Evolutionary conservation across 495 filamentous ascomycete species (phyloP).

Genomic region (Parachaetomium inaequale): DNA sequence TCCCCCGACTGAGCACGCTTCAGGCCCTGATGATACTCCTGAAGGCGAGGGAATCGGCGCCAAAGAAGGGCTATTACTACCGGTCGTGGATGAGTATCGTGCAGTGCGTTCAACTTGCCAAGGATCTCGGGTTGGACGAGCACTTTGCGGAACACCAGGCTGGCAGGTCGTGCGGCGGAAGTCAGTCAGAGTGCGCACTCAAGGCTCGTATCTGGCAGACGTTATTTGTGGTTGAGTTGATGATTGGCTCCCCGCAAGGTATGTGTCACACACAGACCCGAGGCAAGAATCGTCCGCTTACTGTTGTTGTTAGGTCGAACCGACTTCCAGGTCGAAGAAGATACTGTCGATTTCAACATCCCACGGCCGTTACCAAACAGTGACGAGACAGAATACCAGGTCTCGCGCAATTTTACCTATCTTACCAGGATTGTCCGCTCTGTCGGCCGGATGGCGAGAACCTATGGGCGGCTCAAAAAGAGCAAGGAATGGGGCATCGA

Average conservation of each 20-base stretch:
- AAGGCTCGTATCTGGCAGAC: constrained; percentile 91
- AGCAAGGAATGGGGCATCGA: constrained; percentile 89
- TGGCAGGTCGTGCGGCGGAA: constrained; percentile 64
- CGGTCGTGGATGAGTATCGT: constrained; percentile 97
- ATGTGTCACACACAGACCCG: constrained; percentile 17
- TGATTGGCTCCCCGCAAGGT: constrained; percentile 97
- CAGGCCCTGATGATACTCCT: constrained; percentile 85
- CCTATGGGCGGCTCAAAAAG: constrained; percentile 73
- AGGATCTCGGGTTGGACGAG: constrained; percentile 87
- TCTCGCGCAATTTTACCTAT: constrained; percentile 78
- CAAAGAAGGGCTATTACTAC: constrained; percentile 94
- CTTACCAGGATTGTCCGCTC: constrained; percentile 73
- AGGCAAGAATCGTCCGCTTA: neutral
- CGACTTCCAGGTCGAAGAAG: constrained; percentile 70
- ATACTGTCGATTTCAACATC: constrained; percentile 73
- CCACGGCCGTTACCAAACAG: constrained; percentile 59
- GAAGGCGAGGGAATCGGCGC: constrained; percentile 86
- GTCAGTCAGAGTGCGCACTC: constrained; percentile 69
- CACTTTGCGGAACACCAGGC: constrained; percentile 74
- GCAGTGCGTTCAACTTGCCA: constrained; percentile 85
- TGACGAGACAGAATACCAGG: constrained; percentile 72
- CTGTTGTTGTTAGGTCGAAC: constrained; percentile 58
- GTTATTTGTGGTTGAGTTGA: constrained; percentile 79
- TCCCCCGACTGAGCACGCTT: constrained; percentile 87
- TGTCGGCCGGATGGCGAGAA: constrained; percentile 69